These are phyloP conservation scores for Ogataea nakhonphanomensis DNA, from an alignment of 805 yeast genomes.

Conservation along the genomic window DNA sequence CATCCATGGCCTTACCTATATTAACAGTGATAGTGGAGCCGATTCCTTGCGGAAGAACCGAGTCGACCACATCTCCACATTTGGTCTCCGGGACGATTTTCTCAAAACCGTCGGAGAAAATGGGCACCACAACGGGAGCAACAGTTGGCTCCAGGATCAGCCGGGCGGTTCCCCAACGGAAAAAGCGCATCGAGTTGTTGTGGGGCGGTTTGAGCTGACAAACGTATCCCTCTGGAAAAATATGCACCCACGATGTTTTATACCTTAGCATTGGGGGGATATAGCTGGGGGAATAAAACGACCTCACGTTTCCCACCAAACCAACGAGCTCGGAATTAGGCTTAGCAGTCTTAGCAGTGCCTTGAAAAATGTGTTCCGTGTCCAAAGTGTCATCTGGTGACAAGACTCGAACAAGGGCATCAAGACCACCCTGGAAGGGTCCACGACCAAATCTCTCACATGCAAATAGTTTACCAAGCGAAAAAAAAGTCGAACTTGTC, in stretches of 20 bases:
- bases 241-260: slow-evolving; percentile 85
- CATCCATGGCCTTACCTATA: slow-evolving; percentile 71
- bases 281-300: slow-evolving; percentile 33
- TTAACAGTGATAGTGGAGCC: slow-evolving; percentile 67
- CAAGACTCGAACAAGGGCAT: slow-evolving; percentile 76
- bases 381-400: slow-evolving; percentile 73
- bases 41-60: slow-evolving; percentile 58
- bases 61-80: slow-evolving; percentile 50
- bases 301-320: slow-evolving; percentile 13
- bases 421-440: slow-evolving; percentile 86
- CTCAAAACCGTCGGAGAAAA: slow-evolving; percentile 83
- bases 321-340: not conserved
- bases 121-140: slow-evolving; percentile 85
- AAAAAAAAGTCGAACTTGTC: slow-evolving; percentile 58
- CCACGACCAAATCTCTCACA: slow-evolving; percentile 89
- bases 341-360: slow-evolving; percentile 1
- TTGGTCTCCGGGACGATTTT: slow-evolving; percentile 77
- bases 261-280: slow-evolving; percentile 56
- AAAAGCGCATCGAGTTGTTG: slow-evolving; percentile 85
- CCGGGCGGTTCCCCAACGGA: slow-evolving; percentile 93
- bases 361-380: slow-evolving; percentile 34
- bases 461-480: slow-evolving; percentile 83
- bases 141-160: slow-evolving; percentile 75
- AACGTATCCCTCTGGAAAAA: slow-evolving; percentile 94
- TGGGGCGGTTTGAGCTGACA: slow-evolving; percentile 79